A percentile compares a stretch with the other conserved stretches of the same genome.
These are phyloP conservation scores for Cercospora brassicicola DNA, from an alignment of 2,329 filamentous ascomycete species.

Conservation along the genomic window DNA sequence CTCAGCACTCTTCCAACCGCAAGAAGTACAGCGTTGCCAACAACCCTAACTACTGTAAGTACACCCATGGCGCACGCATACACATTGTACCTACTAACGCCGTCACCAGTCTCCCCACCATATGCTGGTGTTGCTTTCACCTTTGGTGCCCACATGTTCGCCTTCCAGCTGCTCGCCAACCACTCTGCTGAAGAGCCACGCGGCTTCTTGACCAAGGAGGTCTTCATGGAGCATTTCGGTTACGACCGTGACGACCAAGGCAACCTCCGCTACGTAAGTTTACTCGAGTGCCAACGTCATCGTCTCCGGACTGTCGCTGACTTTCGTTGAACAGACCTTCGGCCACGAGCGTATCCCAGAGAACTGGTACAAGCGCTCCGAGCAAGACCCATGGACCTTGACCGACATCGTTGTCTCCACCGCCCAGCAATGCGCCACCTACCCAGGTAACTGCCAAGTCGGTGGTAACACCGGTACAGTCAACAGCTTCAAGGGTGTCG, in stretches of 20 bases:
- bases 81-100: no score
- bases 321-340: conserved; percentile 9
- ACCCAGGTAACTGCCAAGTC: conserved; percentile 29
- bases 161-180: conserved; percentile 30
- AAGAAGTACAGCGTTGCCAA: conserved; percentile 33
- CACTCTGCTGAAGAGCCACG: conserved; percentile 31
- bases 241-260: conserved; percentile 26
- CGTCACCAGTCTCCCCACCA: conserved; percentile 19
- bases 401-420: conserved; percentile 30
- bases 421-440: conserved; percentile 31
- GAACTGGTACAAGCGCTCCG: conserved; percentile 33
- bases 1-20: conserved; percentile 32
- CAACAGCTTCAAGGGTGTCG: conserved; percentile 31
- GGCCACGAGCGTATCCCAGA: conserved; percentile 31
- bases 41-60: conserved; percentile 32
- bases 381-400: conserved; percentile 30
- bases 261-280: conserved; percentile 16
- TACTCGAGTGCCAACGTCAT: no score
- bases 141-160: conserved; percentile 35
- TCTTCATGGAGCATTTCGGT: conserved; percentile 29
- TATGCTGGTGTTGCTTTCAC: conserved; percentile 35
- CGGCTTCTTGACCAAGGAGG: conserved; percentile 27
- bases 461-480: conserved; percentile 32
- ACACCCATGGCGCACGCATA: no score
- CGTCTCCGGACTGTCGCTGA: background rate